These are phyloP conservation scores for Elaeagnus macrophylla DNA, from an alignment of 306 rosid genomes.

Conservation along the genomic window DNA sequence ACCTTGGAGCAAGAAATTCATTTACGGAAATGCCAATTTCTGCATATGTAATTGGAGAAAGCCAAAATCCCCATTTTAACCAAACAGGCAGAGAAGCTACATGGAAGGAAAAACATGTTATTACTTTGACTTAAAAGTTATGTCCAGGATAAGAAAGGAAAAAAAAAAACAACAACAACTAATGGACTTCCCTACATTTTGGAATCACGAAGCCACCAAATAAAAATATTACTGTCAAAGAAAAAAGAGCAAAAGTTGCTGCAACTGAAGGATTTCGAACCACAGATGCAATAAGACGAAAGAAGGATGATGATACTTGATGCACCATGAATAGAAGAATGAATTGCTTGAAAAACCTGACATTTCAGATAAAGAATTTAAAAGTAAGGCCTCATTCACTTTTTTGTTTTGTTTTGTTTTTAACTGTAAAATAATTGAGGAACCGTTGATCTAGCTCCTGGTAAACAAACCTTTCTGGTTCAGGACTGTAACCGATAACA, in stretches of 20 bases:
- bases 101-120: neutral
- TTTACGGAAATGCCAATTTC: conserved; percentile 35
- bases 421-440: too few relatives aligned
- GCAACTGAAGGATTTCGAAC: conserved; percentile 35
- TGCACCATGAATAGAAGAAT: conserved; percentile 37
- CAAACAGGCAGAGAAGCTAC: conserved; percentile 49
- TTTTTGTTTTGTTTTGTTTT: neutral
- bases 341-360: conserved; percentile 49
- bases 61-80: conserved; percentile 57
- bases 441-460: too few relatives aligned
- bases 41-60: conserved; percentile 55
- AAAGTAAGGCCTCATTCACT: neutral
- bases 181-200: conserved; percentile 23
- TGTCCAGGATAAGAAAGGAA: neutral
- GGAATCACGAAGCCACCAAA: conserved; percentile 51
- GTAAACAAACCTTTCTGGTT: conserved; percentile 29
- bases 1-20: conserved; percentile 53
- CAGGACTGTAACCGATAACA: conserved; percentile 56
- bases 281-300: conserved; percentile 40
- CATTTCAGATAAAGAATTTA: conserved; percentile 5
- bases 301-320: conserved; percentile 37
- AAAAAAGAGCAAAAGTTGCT: conserved; percentile 21
- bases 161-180: too few relatives aligned
- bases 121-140: neutral
- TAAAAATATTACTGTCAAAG: conserved; percentile 19